Evolutionary conservation across 1,139 yeast genomes (phyloP).

Genomic region (Zygosaccharomyces pseudobailii): DNA sequence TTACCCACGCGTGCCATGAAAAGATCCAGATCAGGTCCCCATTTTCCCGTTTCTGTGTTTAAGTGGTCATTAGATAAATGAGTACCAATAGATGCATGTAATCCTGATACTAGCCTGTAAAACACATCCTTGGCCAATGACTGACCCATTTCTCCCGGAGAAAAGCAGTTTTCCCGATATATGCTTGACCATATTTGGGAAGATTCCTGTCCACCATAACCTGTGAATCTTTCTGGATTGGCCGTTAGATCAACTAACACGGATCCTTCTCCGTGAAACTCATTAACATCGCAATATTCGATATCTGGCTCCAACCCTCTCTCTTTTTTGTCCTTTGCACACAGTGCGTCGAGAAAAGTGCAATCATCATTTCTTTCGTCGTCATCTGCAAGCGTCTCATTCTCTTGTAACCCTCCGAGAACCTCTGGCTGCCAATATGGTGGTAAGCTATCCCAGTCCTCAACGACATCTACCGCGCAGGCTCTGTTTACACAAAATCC

Average conservation of each 20-base stretch:
- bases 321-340: slow-evolving; percentile 16
- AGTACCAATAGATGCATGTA: slow-evolving; percentile 94
- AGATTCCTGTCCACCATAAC: slow-evolving; percentile 90
- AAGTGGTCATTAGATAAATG: slow-evolving; percentile 86
- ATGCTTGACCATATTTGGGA: slow-evolving; percentile 91
- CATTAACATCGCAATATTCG: slow-evolving; percentile 47
- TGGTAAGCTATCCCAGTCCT: slow-evolving; percentile 62
- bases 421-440: slow-evolving; percentile 70
- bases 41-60: slow-evolving; percentile 65
- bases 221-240: slow-evolving; percentile 95
- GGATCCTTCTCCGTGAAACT: slow-evolving; percentile 42
- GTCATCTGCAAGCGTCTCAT: slow-evolving; percentile 38
- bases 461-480: slow-evolving; percentile 84
- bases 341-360: slow-evolving; percentile 33
- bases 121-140: slow-evolving; percentile 86
- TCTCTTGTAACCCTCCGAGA: slow-evolving; percentile 55
- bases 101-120: slow-evolving; percentile 80
- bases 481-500: slow-evolving; percentile 84
- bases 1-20: slow-evolving; percentile 90
- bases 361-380: slow-evolving; percentile 33
- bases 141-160: slow-evolving; percentile 44
- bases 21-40: slow-evolving; percentile 76
- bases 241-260: slow-evolving; percentile 82
- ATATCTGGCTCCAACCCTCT: slow-evolving; percentile 26
- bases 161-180: slow-evolving; percentile 86